These are phyloP conservation scores for Starmerella sirachaensis DNA, from an alignment of 805 yeast species.

Conservation along the genomic window DNA sequence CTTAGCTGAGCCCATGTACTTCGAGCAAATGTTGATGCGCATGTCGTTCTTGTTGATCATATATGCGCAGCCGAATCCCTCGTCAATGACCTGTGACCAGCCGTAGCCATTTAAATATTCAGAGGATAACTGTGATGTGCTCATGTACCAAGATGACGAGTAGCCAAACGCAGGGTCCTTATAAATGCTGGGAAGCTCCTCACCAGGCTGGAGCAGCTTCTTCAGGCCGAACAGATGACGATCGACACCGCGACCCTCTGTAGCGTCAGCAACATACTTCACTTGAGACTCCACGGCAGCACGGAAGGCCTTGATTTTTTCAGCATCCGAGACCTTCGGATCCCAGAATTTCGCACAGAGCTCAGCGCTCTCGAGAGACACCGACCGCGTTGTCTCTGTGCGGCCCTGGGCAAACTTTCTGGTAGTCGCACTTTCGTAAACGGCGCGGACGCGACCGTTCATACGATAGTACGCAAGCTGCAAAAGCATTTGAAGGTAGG, in stretches of 20 bases:
- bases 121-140: conserved; percentile 81
- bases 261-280: conserved; percentile 59
- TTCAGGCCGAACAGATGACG: conserved; percentile 87
- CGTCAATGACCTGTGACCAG: conserved; percentile 88
- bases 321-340: conserved; percentile 37
- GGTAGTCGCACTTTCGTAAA: conserved; percentile 93
- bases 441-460: conserved; percentile 71
- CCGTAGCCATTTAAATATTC: conserved; percentile 86
- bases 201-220: conserved; percentile 50
- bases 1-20: conserved; percentile 39
- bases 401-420: conserved; percentile 81
- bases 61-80: conserved; percentile 89
- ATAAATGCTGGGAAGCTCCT: conserved; percentile 52
- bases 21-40: conserved; percentile 72
- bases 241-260: conserved; percentile 81
- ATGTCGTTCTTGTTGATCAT: conserved; percentile 78
- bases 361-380: conserved; percentile 53
- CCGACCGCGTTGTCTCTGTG: conserved; percentile 86
- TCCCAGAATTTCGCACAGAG: conserved; percentile 69
- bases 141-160: conserved; percentile 73
- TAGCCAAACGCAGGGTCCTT: conserved; percentile 63
- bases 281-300: conserved; percentile 66
- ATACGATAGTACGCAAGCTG: conserved; percentile 83
- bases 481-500: conserved; percentile 77
- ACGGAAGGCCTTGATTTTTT: conserved; percentile 56